These are phyloP conservation scores for Beverwykella pulmonaria DNA, from an alignment of 495 filamentous ascomycete species.

Conservation along the genomic window DNA sequence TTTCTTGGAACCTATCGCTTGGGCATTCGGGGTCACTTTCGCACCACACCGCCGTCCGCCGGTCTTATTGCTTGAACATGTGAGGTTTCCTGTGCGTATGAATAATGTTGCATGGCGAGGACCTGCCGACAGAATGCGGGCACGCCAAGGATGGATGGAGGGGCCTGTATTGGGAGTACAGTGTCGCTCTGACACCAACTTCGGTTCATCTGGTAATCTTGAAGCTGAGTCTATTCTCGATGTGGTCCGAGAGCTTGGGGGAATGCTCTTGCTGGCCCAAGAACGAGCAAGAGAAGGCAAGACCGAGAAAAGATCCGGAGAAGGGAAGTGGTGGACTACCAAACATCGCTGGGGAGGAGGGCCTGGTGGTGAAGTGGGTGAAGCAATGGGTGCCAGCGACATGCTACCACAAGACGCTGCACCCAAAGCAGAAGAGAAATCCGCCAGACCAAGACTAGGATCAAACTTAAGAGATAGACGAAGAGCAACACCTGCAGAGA, in stretches of 20 bases:
- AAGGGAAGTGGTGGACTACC: conserved; percentile 80
- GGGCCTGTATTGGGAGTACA: conserved; percentile 66
- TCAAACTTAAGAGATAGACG: conserved; percentile 19
- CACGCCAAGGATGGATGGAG: conserved; percentile 72
- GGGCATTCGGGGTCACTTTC: conserved; percentile 78
- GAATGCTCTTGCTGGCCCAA: conserved; percentile 76
- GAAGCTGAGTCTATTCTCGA: conserved; percentile 50
- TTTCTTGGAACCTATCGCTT: conserved; percentile 77
- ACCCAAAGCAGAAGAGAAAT: conserved; percentile 38
- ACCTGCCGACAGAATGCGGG: conserved; percentile 67
- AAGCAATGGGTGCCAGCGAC: conserved; percentile 49
- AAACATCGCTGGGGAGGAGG: conserved; percentile 72
- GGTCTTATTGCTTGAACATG: conserved; percentile 42
- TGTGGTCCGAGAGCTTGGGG: conserved; percentile 68
- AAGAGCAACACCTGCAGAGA: conserved; percentile 38
- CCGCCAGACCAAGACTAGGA: conserved; percentile 6
- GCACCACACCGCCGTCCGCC: conserved; percentile 47
- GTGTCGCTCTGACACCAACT: conserved; percentile 62
- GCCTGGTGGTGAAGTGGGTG: conserved; percentile 48
- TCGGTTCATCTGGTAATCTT: conserved; percentile 44
- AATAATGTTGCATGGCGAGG: conserved; percentile 65
- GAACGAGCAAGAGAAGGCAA: conserved; percentile 75
- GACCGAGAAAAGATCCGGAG: conserved; percentile 64
- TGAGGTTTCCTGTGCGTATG: conserved; percentile 58
- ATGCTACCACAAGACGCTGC: conserved; percentile 39